These are phyloP conservation scores for Ilyonectria destructans DNA, from an alignment of 2,329 filamentous ascomycete species.

Conservation along the genomic window DNA sequence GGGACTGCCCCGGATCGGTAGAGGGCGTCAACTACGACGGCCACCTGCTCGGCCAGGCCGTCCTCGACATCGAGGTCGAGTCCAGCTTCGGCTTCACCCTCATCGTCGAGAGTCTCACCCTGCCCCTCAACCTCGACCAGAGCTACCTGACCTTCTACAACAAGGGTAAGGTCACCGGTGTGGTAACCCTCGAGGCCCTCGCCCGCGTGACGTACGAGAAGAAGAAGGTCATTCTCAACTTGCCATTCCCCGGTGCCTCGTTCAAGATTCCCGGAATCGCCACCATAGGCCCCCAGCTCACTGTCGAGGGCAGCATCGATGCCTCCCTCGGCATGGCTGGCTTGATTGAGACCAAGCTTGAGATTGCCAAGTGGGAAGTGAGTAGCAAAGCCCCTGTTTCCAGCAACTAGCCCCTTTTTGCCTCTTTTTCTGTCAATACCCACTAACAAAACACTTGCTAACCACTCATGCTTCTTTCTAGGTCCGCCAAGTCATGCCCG, in stretches of 20 bases:
- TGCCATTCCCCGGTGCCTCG: constrained; percentile 50
- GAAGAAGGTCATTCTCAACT: constrained; percentile 33
- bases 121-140: constrained; percentile 45
- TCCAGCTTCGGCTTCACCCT: constrained; percentile 51
- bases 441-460: no score
- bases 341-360: constrained; percentile 47
- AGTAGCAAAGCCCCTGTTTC: no score
- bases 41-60: constrained; percentile 35
- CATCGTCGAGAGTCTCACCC: constrained; percentile 31
- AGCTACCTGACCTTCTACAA: constrained; percentile 48
- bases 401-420: constrained; percentile 12
- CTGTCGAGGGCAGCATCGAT: constrained; percentile 39
- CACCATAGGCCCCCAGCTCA: constrained; percentile 53
- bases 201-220: constrained; percentile 35
- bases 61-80: constrained; percentile 43
- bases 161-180: constrained; percentile 44
- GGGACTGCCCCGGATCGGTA: constrained; percentile 32
- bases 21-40: constrained; percentile 29
- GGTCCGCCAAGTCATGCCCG: no score
- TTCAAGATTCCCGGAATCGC: constrained; percentile 51
- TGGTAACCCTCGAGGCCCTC: constrained; percentile 49
- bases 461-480: no score
- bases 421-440: constrained; percentile 1
- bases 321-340: constrained; percentile 38
- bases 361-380: constrained; percentile 49